A percentile compares a stretch with the other conserved stretches of the same genome.
phyloP scores from a whole-genome alignment of 768 basidiomycete species.

The Harrya chromipes region DNA sequence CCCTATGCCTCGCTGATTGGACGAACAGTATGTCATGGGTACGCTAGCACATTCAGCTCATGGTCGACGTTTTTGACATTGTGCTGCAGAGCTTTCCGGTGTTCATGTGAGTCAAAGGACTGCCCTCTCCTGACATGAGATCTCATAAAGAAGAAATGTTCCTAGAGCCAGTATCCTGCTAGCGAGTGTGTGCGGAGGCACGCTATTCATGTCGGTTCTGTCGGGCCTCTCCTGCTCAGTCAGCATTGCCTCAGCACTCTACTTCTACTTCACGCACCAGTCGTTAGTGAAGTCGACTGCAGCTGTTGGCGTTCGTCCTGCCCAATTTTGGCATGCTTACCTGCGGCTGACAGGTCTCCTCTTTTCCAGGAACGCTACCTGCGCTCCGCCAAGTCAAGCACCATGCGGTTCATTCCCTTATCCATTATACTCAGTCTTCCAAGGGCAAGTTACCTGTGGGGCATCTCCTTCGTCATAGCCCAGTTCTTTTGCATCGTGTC shows the following conservation, averaged over 20 bases:
- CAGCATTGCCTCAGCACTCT: conserved; percentile 28
- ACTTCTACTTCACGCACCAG: conserved; percentile 25
- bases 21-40: conserved; percentile 38
- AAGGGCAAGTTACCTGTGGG: conserved; percentile 52
- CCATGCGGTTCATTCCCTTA: conserved; percentile 45
- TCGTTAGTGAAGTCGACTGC: conserved; percentile 29
- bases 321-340: background rate
- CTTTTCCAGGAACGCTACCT: conserved; percentile 33
- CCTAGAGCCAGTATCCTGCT: conserved; percentile 36
- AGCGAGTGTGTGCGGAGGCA: conserved; percentile 28
- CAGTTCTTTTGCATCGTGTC: conserved; percentile 26
- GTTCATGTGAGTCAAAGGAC: conserved; percentile 23
- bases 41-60: conserved; percentile 16
- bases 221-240: conserved; percentile 21
- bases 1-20: conserved; percentile 49
- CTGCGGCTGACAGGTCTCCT: conserved; percentile 6
- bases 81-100: conserved; percentile 23
- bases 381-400: conserved; percentile 33
- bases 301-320: conserved; percentile 41
- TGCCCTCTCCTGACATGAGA: background rate
- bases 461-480: conserved; percentile 26
- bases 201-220: conserved; percentile 20
- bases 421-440: conserved; percentile 55
- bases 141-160: conserved; percentile 32
- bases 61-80: conserved; percentile 4